Conservation (phyloP, 108 stramenopile species). For the Parmales sp. region DNA sequence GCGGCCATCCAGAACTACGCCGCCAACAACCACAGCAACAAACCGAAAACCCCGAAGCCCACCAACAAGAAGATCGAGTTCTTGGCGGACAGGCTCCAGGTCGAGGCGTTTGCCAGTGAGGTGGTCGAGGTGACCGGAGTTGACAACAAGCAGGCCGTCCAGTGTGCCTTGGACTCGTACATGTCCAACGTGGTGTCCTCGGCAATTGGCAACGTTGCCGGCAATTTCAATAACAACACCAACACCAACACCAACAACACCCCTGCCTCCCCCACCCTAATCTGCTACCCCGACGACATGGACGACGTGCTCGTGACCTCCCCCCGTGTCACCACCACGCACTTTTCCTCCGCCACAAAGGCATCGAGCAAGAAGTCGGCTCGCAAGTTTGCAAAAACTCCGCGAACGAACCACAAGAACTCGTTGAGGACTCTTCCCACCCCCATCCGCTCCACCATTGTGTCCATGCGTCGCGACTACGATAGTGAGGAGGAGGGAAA, state of each 20-base stretch:
- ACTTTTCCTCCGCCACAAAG: too few species aligned
- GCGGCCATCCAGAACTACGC: neutral
- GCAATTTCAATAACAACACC: too few species aligned
- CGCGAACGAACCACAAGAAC: too few species aligned
- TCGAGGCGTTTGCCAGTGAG: neutral
- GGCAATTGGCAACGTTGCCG: too few species aligned
- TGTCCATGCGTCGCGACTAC: too few species aligned
- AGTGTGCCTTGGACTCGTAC: neutral
- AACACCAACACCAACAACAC: neutral
- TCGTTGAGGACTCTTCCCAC: neutral
- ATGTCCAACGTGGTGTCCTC: neutral
- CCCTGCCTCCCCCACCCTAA: too few species aligned
- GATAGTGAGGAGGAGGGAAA: too few species aligned
- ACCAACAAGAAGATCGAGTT: neutral
- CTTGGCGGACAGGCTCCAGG: neutral
- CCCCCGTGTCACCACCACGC: neutral
- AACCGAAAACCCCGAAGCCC: neutral
- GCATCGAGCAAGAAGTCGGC: too few species aligned
- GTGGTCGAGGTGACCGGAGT: neutral
- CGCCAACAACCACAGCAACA: neutral
- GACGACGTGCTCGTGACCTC: neutral
- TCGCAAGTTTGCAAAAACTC: too few species aligned
- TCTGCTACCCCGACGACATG: too few species aligned
- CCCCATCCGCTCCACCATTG: neutral
- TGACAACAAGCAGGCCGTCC: neutral